Base-by-base conservation (phyloP, 306 rosid species). In the Lablab purpureus region DNA sequence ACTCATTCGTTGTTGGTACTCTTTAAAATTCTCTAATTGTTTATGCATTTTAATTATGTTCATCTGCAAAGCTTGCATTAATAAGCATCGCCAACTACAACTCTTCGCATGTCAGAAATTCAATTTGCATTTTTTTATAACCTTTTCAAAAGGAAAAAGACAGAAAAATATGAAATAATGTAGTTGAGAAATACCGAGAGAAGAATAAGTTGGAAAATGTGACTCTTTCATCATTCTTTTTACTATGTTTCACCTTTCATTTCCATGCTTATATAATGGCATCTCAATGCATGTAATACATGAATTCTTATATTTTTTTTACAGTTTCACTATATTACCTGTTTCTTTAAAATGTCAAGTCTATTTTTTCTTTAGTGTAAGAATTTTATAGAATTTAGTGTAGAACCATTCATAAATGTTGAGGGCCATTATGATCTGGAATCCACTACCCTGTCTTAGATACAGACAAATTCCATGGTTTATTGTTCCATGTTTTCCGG, bases 11-110 rank as follows among this genome's bases (percentile, higher is more conserved):
- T 11, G 21, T 51, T 87, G 94, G 85, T 92, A 90, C 49, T 87
- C 85, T 69, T 72, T 23, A 50, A 92, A 92, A 82, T 90, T 56
- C 13, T 84, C 87, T 3, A 85, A 7, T 58, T 92, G 94, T 67
- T 65, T 76, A 17, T 66, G 52, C 93, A 92, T 88, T 75, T 85
- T 79, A 15, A 87, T 76, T 79, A 92, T 74, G 43, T 88, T 81
- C 18, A 85, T 18, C 97, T 88, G 89, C 81, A 77, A 34, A 75
- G 49, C 8, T 68, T 62, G 59, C 49, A 75, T n/a, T 23, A 5
- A 30, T 64, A 63, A 63, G 7, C 68, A 62, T 30, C 30, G 12
- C 67, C 67, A 32, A 63, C 15, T 32, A 8, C 68, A 15, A 30
- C 17, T 63, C 25, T 63, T 63, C 3, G 46, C 45, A 60, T 15